These are phyloP conservation scores for Dillenia suffruticosa DNA, from an alignment of 164 flowering plant species.

Conservation along the genomic window DNA sequence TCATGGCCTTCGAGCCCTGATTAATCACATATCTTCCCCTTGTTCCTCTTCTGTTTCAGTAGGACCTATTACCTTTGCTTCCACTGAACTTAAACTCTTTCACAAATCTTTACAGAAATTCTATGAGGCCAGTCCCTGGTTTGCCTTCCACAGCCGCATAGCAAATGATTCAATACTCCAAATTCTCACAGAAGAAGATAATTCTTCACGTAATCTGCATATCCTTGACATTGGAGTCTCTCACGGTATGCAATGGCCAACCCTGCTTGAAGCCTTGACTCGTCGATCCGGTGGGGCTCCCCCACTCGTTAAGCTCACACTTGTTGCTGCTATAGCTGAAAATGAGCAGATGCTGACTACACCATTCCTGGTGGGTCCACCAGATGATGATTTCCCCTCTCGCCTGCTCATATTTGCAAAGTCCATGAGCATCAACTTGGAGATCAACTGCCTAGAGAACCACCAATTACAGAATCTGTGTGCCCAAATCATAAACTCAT, in stretches of 20 bases:
- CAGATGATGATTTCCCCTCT: constrained; percentile 44
- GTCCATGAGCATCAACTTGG: constrained; percentile 46
- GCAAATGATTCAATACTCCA: constrained; percentile 69
- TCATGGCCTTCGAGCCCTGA: constrained; percentile 58
- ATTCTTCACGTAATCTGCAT: constrained; percentile 29
- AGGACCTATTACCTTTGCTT: constrained; percentile 30
- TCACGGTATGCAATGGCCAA: constrained; percentile 89
- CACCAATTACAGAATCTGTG: constrained; percentile 39
- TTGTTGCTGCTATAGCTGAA: constrained; percentile 24
- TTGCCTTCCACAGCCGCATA: constrained; percentile 59
- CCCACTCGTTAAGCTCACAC: constrained; percentile 55
- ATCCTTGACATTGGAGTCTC: constrained; percentile 79
- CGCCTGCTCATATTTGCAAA: constrained; percentile 55
- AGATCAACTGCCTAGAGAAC: constrained; percentile 41
- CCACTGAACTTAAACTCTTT: constrained; percentile 51
- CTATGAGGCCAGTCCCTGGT: constrained; percentile 78
- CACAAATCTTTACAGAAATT: constrained; percentile 50
- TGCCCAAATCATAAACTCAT: constrained; percentile 26
- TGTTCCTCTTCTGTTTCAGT: constrained; percentile 13
- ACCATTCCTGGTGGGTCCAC: constrained; percentile 60
- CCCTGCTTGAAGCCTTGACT: constrained; percentile 61
- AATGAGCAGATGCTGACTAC: constrained; percentile 19
- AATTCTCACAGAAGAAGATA: constrained; percentile 27
- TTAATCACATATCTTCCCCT: constrained; percentile 35
- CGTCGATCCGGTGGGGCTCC: constrained; percentile 63